Evolutionary conservation across 1,284 basidiomycete species (phyloP), one percentile per base, ranked within the genome.

Genomic region (Trametes versicolor): DNA sequence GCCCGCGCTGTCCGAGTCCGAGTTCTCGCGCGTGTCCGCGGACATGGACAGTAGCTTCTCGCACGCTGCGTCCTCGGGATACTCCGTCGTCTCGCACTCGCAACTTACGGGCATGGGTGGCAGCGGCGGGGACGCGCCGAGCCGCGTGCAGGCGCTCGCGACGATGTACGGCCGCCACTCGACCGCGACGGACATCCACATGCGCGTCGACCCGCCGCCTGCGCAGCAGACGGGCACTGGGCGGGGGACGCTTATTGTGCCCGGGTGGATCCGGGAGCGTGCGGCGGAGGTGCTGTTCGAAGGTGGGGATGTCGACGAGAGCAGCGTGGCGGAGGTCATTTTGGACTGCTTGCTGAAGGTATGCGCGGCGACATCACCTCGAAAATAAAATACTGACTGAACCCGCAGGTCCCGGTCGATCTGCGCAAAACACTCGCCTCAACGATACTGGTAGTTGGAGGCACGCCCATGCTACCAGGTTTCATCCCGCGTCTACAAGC

Each of bases 261-360:
- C 97, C 0, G 97, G 97, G 0, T 99, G 98, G 97, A 84, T 99
- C 27, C 82, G 97, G 41, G 96, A 98, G 75, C 85, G 96, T 9
- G 93, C 93, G 0, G 90, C 94, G 3, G 97, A 99, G 75, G 85
- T 97, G 4, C 81, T 99, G 1, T 98, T 98, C 70, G 94, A 95
- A 73, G 89, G 90, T 2, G 93, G 93, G n/a, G 94, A 96, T 68
- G 87, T 92, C 29, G 96, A 95, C 72, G 93, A 93, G 77, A 85
- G 84, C 67, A 94, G 91, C 61, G 80, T 97, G 2, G 89, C 93
- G 0, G 94, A 96, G 72, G 84, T 92, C 27, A 83, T 98, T 3
- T 80, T 98, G 0, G 88, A 93, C 63, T 83, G 89, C 0, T 77
- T 98, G 13, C 80, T 95, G 47, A 94, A 93, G 85, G 95, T 93